Percentiles rank a stretch among this genome's conserved stretches.
phyloP scores from a whole-genome alignment of 208 protist genomes.

The Trypanosoma platydactyli region DNA sequence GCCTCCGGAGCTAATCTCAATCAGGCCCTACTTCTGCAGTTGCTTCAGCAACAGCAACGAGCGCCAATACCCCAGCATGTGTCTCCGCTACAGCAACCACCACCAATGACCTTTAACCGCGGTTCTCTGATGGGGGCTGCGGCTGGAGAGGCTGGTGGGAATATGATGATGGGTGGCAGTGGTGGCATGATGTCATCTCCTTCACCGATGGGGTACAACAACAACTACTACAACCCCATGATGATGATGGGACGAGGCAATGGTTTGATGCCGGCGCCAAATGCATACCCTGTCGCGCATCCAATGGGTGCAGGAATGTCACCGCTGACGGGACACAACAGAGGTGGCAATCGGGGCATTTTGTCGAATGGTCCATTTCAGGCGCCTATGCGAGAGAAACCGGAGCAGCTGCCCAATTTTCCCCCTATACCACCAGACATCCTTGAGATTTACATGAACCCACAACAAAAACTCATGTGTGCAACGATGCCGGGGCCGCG shows the following conservation, averaged over 20 bases:
- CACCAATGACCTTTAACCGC: conserved; percentile 22
- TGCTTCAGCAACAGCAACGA: conserved; percentile 24
- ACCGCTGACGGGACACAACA: conserved; percentile 8
- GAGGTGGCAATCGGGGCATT: conserved; percentile 9
- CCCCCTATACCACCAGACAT: conserved; percentile 60
- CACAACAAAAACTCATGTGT: conserved; percentile 58
- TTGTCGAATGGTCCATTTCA: conserved; percentile 5
- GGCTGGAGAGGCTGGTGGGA: neutral
- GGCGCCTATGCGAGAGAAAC: conserved; percentile 20
- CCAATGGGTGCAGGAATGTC: neutral
- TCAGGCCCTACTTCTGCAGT: conserved; percentile 17
- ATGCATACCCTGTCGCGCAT: neutral
- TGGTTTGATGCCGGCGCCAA: conserved; percentile 25
- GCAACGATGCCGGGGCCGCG: conserved; percentile 80
- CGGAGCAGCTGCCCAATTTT: conserved; percentile 28
- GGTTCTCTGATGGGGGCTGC: neutral
- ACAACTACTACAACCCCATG: conserved; percentile 29
- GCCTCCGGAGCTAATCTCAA: conserved; percentile 4
- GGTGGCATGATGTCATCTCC: conserved; percentile 24
- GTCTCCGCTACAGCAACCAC: conserved; percentile 29
- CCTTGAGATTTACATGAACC: conserved; percentile 67
- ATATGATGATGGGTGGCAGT: conserved; percentile 21
- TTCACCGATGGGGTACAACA: conserved; percentile 1
- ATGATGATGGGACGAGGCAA: conserved; percentile 13
- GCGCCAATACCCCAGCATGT: conserved; percentile 1